These are phyloP conservation scores for Sporothrix pseudoabietina DNA, from an alignment of 2,329 filamentous ascomycete genomes.

Conservation along the genomic window DNA sequence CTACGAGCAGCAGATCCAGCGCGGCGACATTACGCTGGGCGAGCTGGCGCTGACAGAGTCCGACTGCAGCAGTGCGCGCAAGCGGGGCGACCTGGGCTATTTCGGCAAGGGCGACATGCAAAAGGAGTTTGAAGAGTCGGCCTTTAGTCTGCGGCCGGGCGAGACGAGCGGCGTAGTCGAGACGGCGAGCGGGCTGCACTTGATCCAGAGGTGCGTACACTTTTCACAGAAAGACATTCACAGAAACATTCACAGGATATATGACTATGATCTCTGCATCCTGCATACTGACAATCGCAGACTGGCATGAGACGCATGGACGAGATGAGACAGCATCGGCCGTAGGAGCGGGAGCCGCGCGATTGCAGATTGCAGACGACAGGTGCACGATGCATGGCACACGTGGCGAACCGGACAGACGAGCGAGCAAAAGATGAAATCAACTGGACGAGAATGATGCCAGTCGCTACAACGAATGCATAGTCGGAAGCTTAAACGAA, in stretches of 20 bases:
- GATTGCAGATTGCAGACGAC: neutral
- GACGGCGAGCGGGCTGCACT: slow-evolving; percentile 89
- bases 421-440: neutral
- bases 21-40: slow-evolving; percentile 68
- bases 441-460: neutral
- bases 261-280: neutral
- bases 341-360: slow-evolving; percentile 3
- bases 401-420: neutral
- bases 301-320: slow-evolving; percentile 24
- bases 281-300: slow-evolving; percentile 2
- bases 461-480: neutral
- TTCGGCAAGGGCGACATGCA: slow-evolving; percentile 97
- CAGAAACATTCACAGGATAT: too few species aligned
- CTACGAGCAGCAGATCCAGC: slow-evolving; percentile 75
- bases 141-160: slow-evolving; percentile 84
- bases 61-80: slow-evolving; percentile 93
- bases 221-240: neutral
- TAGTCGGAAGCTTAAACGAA: neutral
- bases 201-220: slow-evolving; percentile 80
- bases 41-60: slow-evolving; percentile 87
- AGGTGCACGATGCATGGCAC: neutral
- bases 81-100: slow-evolving; percentile 91
- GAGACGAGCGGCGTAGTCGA: slow-evolving; percentile 86
- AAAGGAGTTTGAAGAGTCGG: slow-evolving; percentile 95
- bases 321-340: neutral